phyloP scores from a whole-genome alignment of 495 filamentous ascomycete species.

The Daldinia decipiens region DNA sequence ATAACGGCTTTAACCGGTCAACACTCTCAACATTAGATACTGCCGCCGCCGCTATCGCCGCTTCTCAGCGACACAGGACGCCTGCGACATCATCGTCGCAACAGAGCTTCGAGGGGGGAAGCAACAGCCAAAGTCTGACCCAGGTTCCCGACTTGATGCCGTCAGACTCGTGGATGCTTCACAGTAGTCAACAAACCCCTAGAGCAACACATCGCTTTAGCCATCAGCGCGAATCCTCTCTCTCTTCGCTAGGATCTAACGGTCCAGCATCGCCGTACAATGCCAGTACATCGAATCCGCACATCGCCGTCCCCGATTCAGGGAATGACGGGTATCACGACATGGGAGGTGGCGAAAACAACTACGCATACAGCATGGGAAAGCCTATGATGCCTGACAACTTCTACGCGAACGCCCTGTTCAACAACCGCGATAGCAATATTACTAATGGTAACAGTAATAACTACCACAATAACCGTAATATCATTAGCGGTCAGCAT shows the following conservation, averaged over 20 bases:
- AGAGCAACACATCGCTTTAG: slow-evolving; percentile 52
- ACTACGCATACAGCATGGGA: slow-evolving; percentile 53
- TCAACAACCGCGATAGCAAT: slow-evolving; percentile 31
- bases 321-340: slow-evolving; percentile 52
- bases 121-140: slow-evolving; percentile 43
- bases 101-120: slow-evolving; percentile 36
- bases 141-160: slow-evolving; percentile 53
- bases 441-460: slow-evolving; percentile 40
- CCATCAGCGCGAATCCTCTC: slow-evolving; percentile 66
- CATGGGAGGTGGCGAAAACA: slow-evolving; percentile 49
- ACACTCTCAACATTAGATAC: slow-evolving; percentile 55
- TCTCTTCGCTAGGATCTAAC: slow-evolving; percentile 65
- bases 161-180: slow-evolving; percentile 55
- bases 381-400: slow-evolving; percentile 50
- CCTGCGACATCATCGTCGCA: slow-evolving; percentile 41
- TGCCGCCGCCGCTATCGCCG: slow-evolving; percentile 48
- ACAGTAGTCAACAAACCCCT: slow-evolving; percentile 53
- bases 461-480: slow-evolving; percentile 28
- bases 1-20: slow-evolving; percentile 19
- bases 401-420: slow-evolving; percentile 48
- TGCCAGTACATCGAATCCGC: slow-evolving; percentile 61
- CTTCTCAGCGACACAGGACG: slow-evolving; percentile 45
- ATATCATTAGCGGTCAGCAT: slow-evolving; percentile 39
- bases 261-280: slow-evolving; percentile 65
- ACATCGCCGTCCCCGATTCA: slow-evolving; percentile 61